These are phyloP conservation scores for Euphorbia celastroides DNA, from an alignment of 441 rosid species.

Conservation along the genomic window DNA sequence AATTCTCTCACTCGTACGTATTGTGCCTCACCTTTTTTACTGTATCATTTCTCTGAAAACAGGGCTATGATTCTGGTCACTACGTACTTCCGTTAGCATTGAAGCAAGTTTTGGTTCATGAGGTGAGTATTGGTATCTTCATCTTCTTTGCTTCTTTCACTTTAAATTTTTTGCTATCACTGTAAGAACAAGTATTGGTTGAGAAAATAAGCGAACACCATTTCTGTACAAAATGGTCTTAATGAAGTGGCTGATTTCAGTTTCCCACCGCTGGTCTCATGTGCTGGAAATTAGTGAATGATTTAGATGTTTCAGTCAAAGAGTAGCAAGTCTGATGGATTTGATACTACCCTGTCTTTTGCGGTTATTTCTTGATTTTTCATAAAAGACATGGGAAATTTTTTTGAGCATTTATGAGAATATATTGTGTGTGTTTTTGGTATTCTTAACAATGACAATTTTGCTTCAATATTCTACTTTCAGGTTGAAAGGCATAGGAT, in stretches of 20 bases:
- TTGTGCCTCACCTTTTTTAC: constrained; percentile 4
- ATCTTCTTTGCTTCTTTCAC: neutral
- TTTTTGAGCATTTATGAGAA: neutral
- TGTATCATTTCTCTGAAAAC: constrained; percentile 29
- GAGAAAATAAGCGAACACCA: neutral
- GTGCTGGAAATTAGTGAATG: neutral
- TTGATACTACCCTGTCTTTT: neutral
- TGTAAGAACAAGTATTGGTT: neutral
- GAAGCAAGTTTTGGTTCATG: constrained; percentile 90
- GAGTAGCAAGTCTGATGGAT: neutral
- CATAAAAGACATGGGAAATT: neutral
- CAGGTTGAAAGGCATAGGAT: constrained; percentile 91
- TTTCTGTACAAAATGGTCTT: neutral
- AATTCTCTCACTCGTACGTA: neutral
- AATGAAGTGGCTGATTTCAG: neutral
- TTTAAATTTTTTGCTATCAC: neutral
- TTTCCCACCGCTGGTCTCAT: neutral
- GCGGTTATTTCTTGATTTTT: neutral
- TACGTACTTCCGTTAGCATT: constrained; percentile 57
- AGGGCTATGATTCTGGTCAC: constrained; percentile 62
- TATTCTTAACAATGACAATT: neutral
- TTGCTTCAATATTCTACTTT: constrained; percentile 15
- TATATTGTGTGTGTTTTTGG: neutral
- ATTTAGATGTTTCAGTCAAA: neutral
- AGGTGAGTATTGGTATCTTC: constrained; percentile 43